These are phyloP conservation scores for Phaffomyces opuntiae DNA, from an alignment of 805 yeast genomes.

Conservation along the genomic window DNA sequence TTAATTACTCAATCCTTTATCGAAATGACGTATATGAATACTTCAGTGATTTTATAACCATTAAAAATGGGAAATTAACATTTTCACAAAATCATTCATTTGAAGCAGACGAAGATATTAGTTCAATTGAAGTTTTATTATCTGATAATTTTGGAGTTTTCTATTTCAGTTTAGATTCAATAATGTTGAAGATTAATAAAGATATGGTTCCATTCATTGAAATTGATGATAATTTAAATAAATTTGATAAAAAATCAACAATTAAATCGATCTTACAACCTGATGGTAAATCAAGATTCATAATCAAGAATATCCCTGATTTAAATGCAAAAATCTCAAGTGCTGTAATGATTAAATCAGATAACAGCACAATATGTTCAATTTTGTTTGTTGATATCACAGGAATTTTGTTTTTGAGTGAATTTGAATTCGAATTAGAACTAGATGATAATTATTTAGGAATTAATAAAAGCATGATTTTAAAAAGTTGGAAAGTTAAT, in stretches of 20 bases:
- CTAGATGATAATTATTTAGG: background rate
- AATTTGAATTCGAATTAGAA: background rate
- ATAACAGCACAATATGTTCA: no score
- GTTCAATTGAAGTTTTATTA: background rate
- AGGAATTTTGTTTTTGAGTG: background rate
- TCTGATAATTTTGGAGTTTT: conserved; percentile 1
- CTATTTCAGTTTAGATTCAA: background rate
- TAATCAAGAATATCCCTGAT: background rate
- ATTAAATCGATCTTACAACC: background rate
- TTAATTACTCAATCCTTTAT: conserved; percentile 1
- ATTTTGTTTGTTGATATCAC: background rate
- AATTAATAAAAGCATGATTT: background rate
- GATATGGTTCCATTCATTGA: background rate
- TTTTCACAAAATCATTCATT: background rate
- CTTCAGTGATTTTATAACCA: background rate
- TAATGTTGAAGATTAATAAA: background rate
- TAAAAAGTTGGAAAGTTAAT: conserved; percentile 5
- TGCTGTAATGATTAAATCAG: background rate
- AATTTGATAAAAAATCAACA: conserved; percentile 1
- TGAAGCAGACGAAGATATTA: background rate
- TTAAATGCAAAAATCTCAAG: conserved; percentile 1
- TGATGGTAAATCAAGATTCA: background rate
- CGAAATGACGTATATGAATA: conserved; percentile 6
- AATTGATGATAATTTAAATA: background rate
- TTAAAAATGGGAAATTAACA: background rate